Evolutionary conservation across 2,329 filamentous ascomycete genomes (phyloP), one percentile per base, ranked within the genome.

Genomic region (Thelonectria olida): DNA sequence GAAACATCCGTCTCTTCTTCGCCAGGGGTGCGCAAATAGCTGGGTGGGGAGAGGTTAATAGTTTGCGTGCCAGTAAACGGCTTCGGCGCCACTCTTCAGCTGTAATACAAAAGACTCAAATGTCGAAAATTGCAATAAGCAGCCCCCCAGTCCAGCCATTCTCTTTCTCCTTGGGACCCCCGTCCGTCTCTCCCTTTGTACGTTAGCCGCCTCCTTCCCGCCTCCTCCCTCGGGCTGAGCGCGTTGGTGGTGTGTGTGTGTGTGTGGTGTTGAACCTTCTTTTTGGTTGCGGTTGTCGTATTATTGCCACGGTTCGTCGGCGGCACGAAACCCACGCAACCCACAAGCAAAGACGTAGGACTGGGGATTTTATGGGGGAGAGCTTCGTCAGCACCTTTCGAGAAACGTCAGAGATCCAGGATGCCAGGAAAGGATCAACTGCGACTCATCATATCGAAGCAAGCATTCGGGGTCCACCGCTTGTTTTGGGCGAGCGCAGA

Each of bases 381-480:
- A 45, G 60, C 64, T 62, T 69, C 67, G 67, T 70, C 66, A 69
- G 67, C 67, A 60, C 55, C 48, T 25, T 47, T 54, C 48, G 55
- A 65, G 45, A 53, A 59, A 63, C 61, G 66, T 70, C 62, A 62
- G 38, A 45, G 65, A 57, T 66, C 67, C 65, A 69, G 54, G 64
- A 62, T 64, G 56, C 45, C 15, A 53, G 19, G 47, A 27, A 57
- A 56, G 56, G 58, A 64, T 70, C 55, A 68, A 56, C 65, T 62
- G 53, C 52, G 25, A 54, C 48, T 59, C 61, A 60, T 64, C 48
- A 49, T 58, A 48, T 49, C 60, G 54, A 65, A 57, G 61, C 52
- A 63, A 49, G 31, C 45, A 50, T 39, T 31, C 28, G 28, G 57
- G 52, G 59, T 47, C 64, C 64, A 64, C 68, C 20, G 44, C 42